Percentiles rank a stretch among this genome's conserved stretches.
phyloP scores from a whole-genome alignment of 768 basidiomycete genomes.

The Rhizopogon vesiculosus region DNA sequence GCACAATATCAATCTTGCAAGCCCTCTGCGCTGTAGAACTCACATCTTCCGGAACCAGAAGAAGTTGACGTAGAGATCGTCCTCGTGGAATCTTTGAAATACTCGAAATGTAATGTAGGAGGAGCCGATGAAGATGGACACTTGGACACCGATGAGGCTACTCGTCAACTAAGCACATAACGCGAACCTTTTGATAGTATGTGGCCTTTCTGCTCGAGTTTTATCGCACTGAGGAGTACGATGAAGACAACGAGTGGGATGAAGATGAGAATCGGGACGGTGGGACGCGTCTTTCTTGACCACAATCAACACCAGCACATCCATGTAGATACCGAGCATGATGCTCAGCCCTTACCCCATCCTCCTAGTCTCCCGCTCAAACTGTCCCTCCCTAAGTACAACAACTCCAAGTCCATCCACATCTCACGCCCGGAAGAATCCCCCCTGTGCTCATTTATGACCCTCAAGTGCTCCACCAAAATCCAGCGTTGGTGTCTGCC shows the following conservation, averaged over 20 bases:
- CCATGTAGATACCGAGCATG: not conserved
- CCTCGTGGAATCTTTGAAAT: constrained; percentile 53
- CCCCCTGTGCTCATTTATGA: constrained; percentile 44
- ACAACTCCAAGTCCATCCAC: not conserved
- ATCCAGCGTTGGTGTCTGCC: not conserved
- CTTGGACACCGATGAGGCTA: constrained; percentile 7
- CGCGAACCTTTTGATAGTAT: constrained; percentile 28
- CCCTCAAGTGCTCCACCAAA: constrained; percentile 41
- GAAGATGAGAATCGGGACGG: constrained; percentile 16
- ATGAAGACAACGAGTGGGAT: constrained; percentile 21
- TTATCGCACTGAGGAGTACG: constrained; percentile 15
- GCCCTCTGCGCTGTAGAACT: constrained; percentile 1
- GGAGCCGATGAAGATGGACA: constrained; percentile 9
- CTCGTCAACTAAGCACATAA: constrained; percentile 18
- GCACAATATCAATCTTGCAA: too few species aligned
- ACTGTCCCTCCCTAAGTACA: not conserved
- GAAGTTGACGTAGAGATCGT: constrained; percentile 48
- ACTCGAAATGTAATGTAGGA: constrained; percentile 66
- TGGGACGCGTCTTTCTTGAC: not conserved
- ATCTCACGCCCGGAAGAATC: constrained; percentile 4
- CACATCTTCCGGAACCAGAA: constrained; percentile 24
- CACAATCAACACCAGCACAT: not conserved
- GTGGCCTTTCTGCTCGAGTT: constrained; percentile 26
- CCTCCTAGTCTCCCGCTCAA: not conserved
- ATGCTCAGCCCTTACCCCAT: not conserved